Conservation (phyloP, 2,329 filamentous ascomycete genomes). For the Colletotrichum echinochloae region DNA sequence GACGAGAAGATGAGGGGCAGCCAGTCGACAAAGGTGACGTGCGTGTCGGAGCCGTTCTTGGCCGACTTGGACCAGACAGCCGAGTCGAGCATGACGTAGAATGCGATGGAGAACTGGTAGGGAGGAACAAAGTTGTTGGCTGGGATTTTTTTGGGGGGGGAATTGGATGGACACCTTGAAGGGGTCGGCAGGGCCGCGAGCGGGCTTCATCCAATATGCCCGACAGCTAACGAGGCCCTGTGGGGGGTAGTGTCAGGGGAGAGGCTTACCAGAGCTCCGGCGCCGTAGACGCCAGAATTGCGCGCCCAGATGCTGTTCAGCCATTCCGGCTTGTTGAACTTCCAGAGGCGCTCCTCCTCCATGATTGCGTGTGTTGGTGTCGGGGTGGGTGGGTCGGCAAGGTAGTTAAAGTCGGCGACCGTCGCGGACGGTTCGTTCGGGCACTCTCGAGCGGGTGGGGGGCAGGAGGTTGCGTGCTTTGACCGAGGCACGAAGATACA, state of each 20-base stretch:
- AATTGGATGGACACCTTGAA: background rate
- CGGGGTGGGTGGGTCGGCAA: background rate
- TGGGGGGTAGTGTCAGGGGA: background rate
- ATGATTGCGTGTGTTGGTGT: slow-evolving; percentile 51
- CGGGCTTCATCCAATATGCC: slow-evolving; percentile 14
- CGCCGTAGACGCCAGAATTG: slow-evolving; percentile 71
- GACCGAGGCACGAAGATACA: background rate
- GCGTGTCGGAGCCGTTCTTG: slow-evolving; percentile 69
- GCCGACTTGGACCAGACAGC: slow-evolving; percentile 74
- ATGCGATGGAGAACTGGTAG: slow-evolving; percentile 73
- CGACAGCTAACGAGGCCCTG: background rate
- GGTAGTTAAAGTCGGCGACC: slow-evolving; percentile 14
- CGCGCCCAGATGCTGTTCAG: slow-evolving; percentile 73
- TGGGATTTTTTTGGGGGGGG: background rate
- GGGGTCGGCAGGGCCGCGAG: background rate
- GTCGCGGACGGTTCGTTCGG: slow-evolving; percentile 30
- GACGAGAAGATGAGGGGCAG: slow-evolving; percentile 75
- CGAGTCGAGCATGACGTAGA: slow-evolving; percentile 76
- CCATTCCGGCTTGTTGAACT: slow-evolving; percentile 75
- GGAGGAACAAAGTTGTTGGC: background rate
- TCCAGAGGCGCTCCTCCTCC: slow-evolving; percentile 76
- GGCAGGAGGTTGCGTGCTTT: background rate
- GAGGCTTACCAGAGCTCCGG: slow-evolving; percentile 70
- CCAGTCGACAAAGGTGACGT: slow-evolving; percentile 78
- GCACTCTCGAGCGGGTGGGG: background rate